Percentiles rank a stretch among this genome's conserved stretches.
phyloP scores from a whole-genome alignment of 805 yeast species.

The Candida endomychidarum region DNA sequence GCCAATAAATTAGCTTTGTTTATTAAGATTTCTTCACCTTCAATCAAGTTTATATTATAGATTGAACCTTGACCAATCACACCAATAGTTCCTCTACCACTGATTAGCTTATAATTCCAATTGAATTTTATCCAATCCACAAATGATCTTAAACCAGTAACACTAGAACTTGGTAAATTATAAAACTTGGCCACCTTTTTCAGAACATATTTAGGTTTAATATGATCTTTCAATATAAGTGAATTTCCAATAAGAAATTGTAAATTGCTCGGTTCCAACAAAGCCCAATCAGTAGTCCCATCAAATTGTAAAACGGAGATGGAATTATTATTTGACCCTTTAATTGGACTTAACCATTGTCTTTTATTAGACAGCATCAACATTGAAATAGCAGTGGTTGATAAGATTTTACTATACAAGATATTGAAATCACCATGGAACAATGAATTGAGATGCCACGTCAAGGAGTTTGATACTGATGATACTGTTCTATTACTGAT shows the following conservation, averaged over 20 bases:
- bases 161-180: slow-evolving; percentile 21
- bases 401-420: slow-evolving; percentile 47
- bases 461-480: slow-evolving; percentile 20
- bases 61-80: slow-evolving; percentile 56
- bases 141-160: slow-evolving; percentile 22
- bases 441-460: slow-evolving; percentile 15
- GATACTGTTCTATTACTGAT: slow-evolving; percentile 33
- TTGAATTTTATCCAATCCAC: slow-evolving; percentile 39
- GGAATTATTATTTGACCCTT: slow-evolving; percentile 30
- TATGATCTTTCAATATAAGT: slow-evolving; percentile 36
- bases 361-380: slow-evolving; percentile 41
- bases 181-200: slow-evolving; percentile 26
- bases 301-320: slow-evolving; percentile 50
- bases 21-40: slow-evolving; percentile 49
- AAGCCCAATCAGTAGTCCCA: slow-evolving; percentile 64
- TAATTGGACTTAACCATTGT: slow-evolving; percentile 14
- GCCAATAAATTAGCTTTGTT: slow-evolving; percentile 49
- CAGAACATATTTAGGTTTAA: slow-evolving; percentile 41
- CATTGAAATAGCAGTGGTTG: slow-evolving; percentile 47
- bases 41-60: slow-evolving; percentile 45
- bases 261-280: slow-evolving; percentile 47
- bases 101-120: slow-evolving; percentile 46
- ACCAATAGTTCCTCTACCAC: slow-evolving; percentile 60
- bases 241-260: slow-evolving; percentile 57
- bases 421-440: slow-evolving; percentile 45